Evolutionary conservation across 1,284 basidiomycete genomes (phyloP).

Genomic region (Marasmius tenuissimus): DNA sequence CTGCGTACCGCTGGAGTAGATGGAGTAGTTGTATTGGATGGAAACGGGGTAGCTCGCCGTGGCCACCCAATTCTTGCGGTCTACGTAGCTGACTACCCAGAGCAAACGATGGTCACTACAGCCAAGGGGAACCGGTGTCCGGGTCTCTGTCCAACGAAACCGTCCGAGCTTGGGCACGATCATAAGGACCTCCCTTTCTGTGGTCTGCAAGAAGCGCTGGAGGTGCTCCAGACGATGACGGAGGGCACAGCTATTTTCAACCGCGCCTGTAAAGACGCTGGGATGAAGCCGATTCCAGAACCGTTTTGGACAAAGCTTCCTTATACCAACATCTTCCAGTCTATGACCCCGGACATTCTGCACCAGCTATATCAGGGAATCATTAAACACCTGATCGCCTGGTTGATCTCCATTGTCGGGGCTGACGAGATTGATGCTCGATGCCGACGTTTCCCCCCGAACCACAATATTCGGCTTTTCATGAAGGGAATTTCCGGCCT

Average conservation of each 20-base stretch:
- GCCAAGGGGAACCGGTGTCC: neutral
- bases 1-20: conserved; percentile 18
- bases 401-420: neutral
- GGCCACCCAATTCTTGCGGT: conserved; percentile 22
- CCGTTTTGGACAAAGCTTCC: neutral
- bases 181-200: neutral
- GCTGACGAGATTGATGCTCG: neutral
- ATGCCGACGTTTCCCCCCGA: neutral
- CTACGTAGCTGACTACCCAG: conserved; percentile 11
- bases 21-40: conserved; percentile 23
- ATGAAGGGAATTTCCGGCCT: neutral
- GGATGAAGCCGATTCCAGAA: neutral
- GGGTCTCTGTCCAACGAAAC: neutral
- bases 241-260: neutral
- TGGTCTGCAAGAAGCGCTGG: neutral
- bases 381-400: neutral
- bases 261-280: neutral
- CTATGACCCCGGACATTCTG: neutral
- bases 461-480: neutral
- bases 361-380: neutral
- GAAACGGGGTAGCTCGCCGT: conserved; percentile 12
- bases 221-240: neutral
- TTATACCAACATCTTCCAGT: neutral
- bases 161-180: neutral
- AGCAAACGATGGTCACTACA: conserved; percentile 6